Percentiles rank a stretch among this genome's conserved stretches.
These are phyloP conservation scores for Rutidosis leptorrhynchoides DNA, from an alignment of 129 eudicot species.

Conservation along the genomic window DNA sequence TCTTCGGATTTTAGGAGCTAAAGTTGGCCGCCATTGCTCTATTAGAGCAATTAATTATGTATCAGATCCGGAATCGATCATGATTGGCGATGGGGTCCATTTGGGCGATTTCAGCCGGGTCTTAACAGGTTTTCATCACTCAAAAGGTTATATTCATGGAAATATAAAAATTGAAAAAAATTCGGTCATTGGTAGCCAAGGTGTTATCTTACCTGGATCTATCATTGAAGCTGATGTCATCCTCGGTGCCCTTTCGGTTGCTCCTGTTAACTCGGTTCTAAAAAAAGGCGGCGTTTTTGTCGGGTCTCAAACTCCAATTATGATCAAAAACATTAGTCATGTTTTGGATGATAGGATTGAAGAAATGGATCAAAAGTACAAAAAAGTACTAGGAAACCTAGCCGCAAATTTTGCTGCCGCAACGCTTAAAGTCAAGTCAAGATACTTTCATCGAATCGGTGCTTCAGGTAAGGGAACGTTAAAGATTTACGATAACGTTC, in stretches of 20 bases:
- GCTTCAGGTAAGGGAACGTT: conserved; percentile 51
- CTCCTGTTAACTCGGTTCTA: conserved; percentile 43
- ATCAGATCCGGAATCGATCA: conserved; percentile 31
- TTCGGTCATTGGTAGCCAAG: conserved; percentile 43
- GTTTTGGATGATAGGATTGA: conserved; percentile 40
- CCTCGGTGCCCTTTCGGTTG: conserved; percentile 53
- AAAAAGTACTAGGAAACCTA: conserved; percentile 50
- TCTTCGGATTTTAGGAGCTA: conserved; percentile 42
- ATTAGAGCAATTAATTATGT: conserved; percentile 45
- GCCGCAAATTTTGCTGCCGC: conserved; percentile 58
- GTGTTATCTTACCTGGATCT: conserved; percentile 44
- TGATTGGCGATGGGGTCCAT: conserved; percentile 44
- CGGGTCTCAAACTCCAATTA: conserved; percentile 44
- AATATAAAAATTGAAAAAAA: conserved; percentile 32
- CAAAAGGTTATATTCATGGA: conserved; percentile 33
- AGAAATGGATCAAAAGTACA: conserved; percentile 39
- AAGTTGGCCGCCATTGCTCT: conserved; percentile 41
- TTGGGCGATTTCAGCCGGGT: conserved; percentile 47
- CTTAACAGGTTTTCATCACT: conserved; percentile 30
- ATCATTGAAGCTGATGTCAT: conserved; percentile 35
- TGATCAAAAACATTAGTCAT: conserved; percentile 36
- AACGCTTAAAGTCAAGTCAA: conserved; percentile 46
- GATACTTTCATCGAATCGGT: conserved; percentile 63
- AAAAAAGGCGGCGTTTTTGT: conserved; percentile 45
- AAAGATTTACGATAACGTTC: conserved; percentile 33